Conservation (phyloP, 2,329 filamentous ascomycete species). For the Nemania bipapillata region DNA sequence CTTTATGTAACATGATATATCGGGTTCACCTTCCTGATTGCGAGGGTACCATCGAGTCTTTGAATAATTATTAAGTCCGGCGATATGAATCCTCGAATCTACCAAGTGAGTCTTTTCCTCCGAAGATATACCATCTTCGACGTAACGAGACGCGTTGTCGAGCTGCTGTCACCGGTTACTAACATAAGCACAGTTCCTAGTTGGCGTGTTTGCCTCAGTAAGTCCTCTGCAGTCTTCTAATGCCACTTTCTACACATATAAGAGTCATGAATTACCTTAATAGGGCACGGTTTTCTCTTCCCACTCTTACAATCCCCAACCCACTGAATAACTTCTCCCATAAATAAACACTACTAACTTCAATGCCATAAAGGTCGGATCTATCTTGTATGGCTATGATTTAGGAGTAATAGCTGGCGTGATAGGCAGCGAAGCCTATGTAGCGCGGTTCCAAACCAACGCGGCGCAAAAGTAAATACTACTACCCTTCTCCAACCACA, state of each 20-base stretch:
- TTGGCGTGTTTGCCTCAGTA: conserved; percentile 66
- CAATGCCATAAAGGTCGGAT: conserved; percentile 53
- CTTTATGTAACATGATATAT: background rate
- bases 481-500: background rate
- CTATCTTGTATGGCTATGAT: conserved; percentile 66
- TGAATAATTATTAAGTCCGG: background rate
- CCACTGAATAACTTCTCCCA: no score
- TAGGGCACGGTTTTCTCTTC: no score
- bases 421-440: conserved; percentile 61
- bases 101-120: conserved; percentile 43
- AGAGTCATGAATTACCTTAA: no score
- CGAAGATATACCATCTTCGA: background rate
- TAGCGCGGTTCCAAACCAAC: conserved; percentile 54
- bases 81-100: conserved; percentile 49
- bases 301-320: no score
- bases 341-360: no score
- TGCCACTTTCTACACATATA: no score
- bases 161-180: background rate
- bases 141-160: background rate
- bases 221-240: no score
- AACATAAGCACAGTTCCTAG: conserved; percentile 57
- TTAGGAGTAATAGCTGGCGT: conserved; percentile 65
- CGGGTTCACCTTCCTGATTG: background rate
- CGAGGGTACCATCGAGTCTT: conserved; percentile 5
- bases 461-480: conserved; percentile 53